Percentiles rank a stretch among this genome's conserved stretches.
Conservation (phyloP, 192 early-diverging fungal genomes). For the Geranomyces variabilis region DNA sequence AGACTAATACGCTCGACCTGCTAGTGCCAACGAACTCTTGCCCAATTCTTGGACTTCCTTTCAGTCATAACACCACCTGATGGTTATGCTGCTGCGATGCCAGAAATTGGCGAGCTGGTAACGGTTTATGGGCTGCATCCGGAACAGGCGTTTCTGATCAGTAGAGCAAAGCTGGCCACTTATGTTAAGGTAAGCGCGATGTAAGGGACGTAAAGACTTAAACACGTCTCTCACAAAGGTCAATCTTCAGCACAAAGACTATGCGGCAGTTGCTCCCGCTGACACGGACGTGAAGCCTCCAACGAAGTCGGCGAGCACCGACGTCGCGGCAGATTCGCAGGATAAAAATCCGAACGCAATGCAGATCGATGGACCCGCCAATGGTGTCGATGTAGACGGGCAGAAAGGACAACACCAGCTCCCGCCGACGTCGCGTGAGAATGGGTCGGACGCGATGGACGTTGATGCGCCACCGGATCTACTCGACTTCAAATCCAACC, state of each 20-base stretch:
- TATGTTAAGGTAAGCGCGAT: constrained; percentile 40
- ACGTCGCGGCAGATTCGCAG: background rate
- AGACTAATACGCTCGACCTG: no score
- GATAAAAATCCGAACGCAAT: background rate
- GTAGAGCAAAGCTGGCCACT: constrained; percentile 59
- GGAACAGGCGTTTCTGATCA: constrained; percentile 66
- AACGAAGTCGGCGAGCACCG: background rate
- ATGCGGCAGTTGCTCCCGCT: no score
- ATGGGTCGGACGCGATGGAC: constrained; percentile 34
- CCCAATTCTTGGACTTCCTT: constrained; percentile 72
- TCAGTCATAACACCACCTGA: constrained; percentile 52
- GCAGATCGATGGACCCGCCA: background rate
- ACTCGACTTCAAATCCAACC: background rate
- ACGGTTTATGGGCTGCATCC: constrained; percentile 61
- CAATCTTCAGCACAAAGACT: no score
- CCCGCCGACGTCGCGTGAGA: background rate
- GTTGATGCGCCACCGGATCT: constrained; percentile 24
- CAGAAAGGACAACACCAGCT: background rate
- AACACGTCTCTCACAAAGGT: no score
- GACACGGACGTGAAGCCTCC: no score
- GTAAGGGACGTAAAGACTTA: no score
- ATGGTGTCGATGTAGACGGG: background rate
- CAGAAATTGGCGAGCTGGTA: constrained; percentile 52
- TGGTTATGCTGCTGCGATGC: constrained; percentile 50
- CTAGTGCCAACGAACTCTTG: constrained; percentile 56